phyloP scores from a whole-genome alignment of 116 monocot species.

The Trichopus zeylanicus region DNA sequence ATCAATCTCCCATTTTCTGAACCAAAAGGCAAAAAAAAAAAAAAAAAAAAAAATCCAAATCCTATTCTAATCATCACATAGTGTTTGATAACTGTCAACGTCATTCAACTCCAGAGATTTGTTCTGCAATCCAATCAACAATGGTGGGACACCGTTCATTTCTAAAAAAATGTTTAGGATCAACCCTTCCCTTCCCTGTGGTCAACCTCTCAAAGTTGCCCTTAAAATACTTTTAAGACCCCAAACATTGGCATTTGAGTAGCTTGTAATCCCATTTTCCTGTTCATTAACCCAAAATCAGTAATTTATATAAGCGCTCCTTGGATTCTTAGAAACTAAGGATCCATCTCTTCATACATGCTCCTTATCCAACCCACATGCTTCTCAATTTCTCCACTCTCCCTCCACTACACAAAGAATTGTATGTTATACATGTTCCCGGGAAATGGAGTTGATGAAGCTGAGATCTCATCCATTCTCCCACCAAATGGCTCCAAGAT shows the following conservation, averaged over 20 bases:
- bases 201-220: constrained; percentile 27
- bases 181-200: constrained; percentile 25
- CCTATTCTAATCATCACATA: too few relatives aligned
- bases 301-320: constrained; percentile 30
- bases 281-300: constrained; percentile 13
- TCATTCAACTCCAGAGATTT: too few relatives aligned
- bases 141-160: constrained; percentile 44
- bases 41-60: too few relatives aligned
- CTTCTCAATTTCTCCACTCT: not conserved
- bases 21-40: too few relatives aligned
- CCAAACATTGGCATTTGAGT: constrained; percentile 4
- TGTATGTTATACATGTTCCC: constrained; percentile 10
- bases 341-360: constrained; percentile 19
- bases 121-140: constrained; percentile 6
- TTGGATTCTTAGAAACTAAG: constrained; percentile 30
- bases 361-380: constrained; percentile 17
- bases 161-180: constrained; percentile 31
- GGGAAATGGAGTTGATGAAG: constrained; percentile 6
- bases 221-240: constrained; percentile 25
- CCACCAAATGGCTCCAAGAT: constrained; percentile 24
- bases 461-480: constrained; percentile 4
- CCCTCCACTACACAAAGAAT: constrained; percentile 8
- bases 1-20: too few relatives aligned
- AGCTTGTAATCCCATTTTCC: not conserved
- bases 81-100: too few relatives aligned